These are phyloP conservation scores for Taxawa tesnikishii DNA, from an alignment of 2,329 filamentous ascomycete species.

Conservation along the genomic window DNA sequence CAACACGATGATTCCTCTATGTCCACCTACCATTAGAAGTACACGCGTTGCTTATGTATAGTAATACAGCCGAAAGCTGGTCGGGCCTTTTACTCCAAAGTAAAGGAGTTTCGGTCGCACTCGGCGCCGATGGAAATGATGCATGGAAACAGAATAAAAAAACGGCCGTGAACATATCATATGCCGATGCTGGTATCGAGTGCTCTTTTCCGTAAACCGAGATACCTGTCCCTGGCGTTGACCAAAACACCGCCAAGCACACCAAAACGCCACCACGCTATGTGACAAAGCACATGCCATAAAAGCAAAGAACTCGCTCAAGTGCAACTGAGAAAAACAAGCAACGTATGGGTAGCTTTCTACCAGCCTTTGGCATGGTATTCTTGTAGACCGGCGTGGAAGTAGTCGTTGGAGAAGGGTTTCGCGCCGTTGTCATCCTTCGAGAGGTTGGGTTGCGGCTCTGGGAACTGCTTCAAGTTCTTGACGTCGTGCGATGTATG, in stretches of 20 bases:
- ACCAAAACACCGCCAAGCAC: neutral
- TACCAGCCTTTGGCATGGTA: conserved; percentile 84
- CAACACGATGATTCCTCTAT: no score
- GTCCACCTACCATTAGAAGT: no score
- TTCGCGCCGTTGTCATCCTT: conserved; percentile 27
- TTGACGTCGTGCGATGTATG: conserved; percentile 87
- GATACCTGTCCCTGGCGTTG: neutral
- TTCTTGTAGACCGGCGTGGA: conserved; percentile 68
- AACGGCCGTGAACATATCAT: neutral
- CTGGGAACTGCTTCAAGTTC: conserved; percentile 73
- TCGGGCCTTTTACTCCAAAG: no score
- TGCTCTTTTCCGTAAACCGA: conserved; percentile 1
- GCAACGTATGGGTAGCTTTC: conserved; percentile 5
- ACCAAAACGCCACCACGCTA: conserved; percentile 1
- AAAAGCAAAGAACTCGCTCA: conserved; percentile 7
- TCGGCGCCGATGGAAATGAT: no score
- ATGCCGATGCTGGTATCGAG: conserved; percentile 9
- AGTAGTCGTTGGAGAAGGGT: conserved; percentile 75
- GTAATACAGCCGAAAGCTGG: no score
- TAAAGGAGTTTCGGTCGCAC: no score
- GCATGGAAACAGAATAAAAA: no score
- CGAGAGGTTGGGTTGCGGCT: conserved; percentile 40
- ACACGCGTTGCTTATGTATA: no score
- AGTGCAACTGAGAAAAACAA: conserved; percentile 3
- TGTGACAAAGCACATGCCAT: neutral